Evolutionary conservation across 257 asterid genomes (phyloP).

Genomic region (Nyctanthes arbortristis): DNA sequence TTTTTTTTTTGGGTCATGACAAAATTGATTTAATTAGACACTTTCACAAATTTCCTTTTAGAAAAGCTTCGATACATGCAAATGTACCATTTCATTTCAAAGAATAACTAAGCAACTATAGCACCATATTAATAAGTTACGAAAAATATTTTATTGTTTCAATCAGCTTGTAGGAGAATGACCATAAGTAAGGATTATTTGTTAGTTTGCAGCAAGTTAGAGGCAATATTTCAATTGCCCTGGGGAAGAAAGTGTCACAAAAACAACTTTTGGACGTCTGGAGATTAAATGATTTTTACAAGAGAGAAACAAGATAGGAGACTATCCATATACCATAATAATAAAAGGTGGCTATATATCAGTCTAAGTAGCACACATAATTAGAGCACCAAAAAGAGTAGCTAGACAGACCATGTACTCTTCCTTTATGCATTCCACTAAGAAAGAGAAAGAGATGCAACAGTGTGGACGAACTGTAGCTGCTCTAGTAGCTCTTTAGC

Average conservation of each 20-base stretch:
- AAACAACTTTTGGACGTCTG: neutral
- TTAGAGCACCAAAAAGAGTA: neutral
- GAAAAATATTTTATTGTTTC: too few relatives aligned
- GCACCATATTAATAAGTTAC: too few relatives aligned
- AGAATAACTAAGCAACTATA: too few relatives aligned
- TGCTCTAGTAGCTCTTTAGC: slow-evolving; percentile 75
- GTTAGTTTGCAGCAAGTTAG: neutral
- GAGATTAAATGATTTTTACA: neutral
- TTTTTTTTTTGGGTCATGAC: too few relatives aligned
- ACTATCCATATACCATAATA: neutral
- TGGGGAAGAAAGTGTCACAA: neutral
- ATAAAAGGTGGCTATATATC: neutral
- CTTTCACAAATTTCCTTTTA: too few relatives aligned
- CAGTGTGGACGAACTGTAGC: slow-evolving; percentile 85
- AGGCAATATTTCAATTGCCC: neutral
- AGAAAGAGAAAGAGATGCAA: slow-evolving; percentile 84
- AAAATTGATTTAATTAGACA: too few relatives aligned
- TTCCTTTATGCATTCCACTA: neutral
- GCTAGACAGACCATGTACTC: neutral
- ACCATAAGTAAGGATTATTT: neutral
- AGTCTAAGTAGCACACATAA: neutral
- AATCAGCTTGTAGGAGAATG: too few relatives aligned
- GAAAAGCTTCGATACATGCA: too few relatives aligned
- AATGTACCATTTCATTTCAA: too few relatives aligned
- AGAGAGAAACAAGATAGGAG: neutral